These are phyloP conservation scores for Penicillium steckii DNA, from an alignment of 495 filamentous ascomycete genomes.

Conservation along the genomic window DNA sequence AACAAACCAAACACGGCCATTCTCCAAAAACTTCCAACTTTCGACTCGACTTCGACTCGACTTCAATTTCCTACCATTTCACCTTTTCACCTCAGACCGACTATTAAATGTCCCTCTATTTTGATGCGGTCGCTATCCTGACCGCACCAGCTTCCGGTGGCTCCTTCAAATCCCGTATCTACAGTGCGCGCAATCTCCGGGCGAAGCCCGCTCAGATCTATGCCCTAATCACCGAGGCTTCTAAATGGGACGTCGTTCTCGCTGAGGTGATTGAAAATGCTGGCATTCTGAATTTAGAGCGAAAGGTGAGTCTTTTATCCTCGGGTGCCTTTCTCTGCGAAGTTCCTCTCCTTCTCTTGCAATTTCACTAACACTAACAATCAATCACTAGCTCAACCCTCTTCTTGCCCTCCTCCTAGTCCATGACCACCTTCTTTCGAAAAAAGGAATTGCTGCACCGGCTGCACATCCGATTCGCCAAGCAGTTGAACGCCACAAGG, in stretches of 20 bases:
- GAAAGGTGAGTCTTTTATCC: slow-evolving; percentile 62
- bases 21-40: no score
- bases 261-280: slow-evolving; percentile 82
- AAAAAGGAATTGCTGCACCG: slow-evolving; percentile 75
- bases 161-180: slow-evolving; percentile 81
- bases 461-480: slow-evolving; percentile 71
- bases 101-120: slow-evolving; percentile 83
- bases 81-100: slow-evolving; percentile 10
- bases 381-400: slow-evolving; percentile 68
- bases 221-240: slow-evolving; percentile 77
- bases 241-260: slow-evolving; percentile 85
- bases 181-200: slow-evolving; percentile 62
- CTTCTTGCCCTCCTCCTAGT: slow-evolving; percentile 75
- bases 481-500: slow-evolving; percentile 77
- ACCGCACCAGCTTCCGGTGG: slow-evolving; percentile 62
- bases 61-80: slow-evolving; percentile 2
- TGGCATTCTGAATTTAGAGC: slow-evolving; percentile 68
- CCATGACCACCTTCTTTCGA: slow-evolving; percentile 82
- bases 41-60: background rate
- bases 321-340: background rate
- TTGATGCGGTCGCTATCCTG: slow-evolving; percentile 78
- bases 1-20: slow-evolving; percentile 20
- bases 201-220: slow-evolving; percentile 80
- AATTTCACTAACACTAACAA: slow-evolving; percentile 38
- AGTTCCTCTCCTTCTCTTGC: background rate